Conservation (phyloP, 768 basidiomycete genomes). For the Lactarius indigo region DNA sequence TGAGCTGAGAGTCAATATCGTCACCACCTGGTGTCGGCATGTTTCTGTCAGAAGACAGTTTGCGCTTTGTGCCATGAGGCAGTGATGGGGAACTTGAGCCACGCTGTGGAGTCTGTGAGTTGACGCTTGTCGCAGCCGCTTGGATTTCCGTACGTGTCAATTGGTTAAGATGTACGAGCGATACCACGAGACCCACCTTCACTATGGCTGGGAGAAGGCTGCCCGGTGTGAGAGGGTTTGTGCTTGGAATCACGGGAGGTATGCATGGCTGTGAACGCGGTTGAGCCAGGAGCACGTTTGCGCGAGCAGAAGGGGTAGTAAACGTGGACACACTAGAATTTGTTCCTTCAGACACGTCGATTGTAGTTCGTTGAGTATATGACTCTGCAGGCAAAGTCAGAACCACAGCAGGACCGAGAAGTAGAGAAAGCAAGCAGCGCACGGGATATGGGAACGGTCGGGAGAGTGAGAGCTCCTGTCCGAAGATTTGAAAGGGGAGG, state of each 20-base stretch:
- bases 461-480: slow-evolving; percentile 47
- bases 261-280: slow-evolving; percentile 18
- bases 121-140: slow-evolving; percentile 42
- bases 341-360: slow-evolving; percentile 21
- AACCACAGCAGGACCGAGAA: neutral
- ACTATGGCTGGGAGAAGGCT: slow-evolving; percentile 18
- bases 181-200: slow-evolving; percentile 25
- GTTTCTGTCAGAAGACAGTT: slow-evolving; percentile 70
- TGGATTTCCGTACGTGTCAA: slow-evolving; percentile 17
- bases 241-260: slow-evolving; percentile 21
- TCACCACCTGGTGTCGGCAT: slow-evolving; percentile 50
- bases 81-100: slow-evolving; percentile 26
- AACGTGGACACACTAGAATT: slow-evolving; percentile 14
- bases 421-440: slow-evolving; percentile 6
- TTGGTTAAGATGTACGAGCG: slow-evolving; percentile 21
- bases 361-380: slow-evolving; percentile 17
- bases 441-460: slow-evolving; percentile 23
- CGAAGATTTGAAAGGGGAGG: slow-evolving; percentile 69
- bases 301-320: neutral
- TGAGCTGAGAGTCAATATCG: slow-evolving; percentile 63
- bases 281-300: slow-evolving; percentile 5
- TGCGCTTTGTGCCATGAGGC: slow-evolving; percentile 71
- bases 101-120: slow-evolving; percentile 26
- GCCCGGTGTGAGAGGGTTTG: slow-evolving; percentile 19
- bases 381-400: slow-evolving; percentile 16